Conservation (phyloP, 495 filamentous ascomycete genomes). For the Thozetella sp. region DNA sequence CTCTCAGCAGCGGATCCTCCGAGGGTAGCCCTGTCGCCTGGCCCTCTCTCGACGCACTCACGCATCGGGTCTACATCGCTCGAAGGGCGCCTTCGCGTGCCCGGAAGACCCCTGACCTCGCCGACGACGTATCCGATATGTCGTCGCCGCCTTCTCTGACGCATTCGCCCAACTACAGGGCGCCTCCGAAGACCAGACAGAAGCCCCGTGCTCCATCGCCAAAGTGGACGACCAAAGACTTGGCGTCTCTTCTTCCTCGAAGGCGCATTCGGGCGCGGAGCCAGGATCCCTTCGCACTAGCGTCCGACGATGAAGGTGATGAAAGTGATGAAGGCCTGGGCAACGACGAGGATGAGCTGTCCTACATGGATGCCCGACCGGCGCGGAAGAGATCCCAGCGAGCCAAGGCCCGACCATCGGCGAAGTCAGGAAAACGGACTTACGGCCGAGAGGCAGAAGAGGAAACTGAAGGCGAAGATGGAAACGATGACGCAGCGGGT, state of each 20-base stretch:
- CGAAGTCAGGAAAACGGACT: not conserved
- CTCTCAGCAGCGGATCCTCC: constrained; percentile 41
- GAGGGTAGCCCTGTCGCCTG: constrained; percentile 32
- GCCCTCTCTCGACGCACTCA: constrained; percentile 39
- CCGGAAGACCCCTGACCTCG: constrained; percentile 24
- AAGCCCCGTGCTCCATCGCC: constrained; percentile 16
- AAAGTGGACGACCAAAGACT: constrained; percentile 41
- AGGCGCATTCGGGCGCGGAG: constrained; percentile 23
- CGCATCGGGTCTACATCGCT: constrained; percentile 29
- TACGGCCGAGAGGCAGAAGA: constrained; percentile 12
- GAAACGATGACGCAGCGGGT: constrained; percentile 28
- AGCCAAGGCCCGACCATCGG: constrained; percentile 22
- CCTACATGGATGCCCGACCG: constrained; percentile 28
- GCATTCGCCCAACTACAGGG: constrained; percentile 47
- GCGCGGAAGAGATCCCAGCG: constrained; percentile 4
- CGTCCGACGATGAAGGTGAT: constrained; percentile 21
- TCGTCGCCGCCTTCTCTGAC: constrained; percentile 53
- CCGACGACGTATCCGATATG: constrained; percentile 35
- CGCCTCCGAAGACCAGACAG: constrained; percentile 21
- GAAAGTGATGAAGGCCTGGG: constrained; percentile 26
- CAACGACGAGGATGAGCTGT: constrained; percentile 35
- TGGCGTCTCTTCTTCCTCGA: constrained; percentile 40
- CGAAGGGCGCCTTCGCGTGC: constrained; percentile 16
- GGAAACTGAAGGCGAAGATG: constrained; percentile 17
- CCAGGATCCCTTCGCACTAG: constrained; percentile 22